These are phyloP conservation scores for Ogataea ramenticola DNA, from an alignment of 805 yeast genomes.

Conservation along the genomic window DNA sequence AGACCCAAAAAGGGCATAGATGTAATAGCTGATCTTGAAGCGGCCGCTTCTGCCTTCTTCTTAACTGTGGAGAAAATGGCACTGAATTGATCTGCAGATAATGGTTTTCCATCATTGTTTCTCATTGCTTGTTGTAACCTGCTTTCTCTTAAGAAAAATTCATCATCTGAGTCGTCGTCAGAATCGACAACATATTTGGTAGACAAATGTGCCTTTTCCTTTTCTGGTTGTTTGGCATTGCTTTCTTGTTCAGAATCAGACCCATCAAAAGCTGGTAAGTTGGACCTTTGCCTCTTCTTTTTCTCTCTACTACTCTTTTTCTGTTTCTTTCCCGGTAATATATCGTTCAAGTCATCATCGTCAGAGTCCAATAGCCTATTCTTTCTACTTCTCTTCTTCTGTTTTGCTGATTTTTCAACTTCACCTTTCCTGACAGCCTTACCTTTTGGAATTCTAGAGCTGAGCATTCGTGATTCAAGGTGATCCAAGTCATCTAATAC, in stretches of 20 bases:
- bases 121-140: conserved; percentile 31
- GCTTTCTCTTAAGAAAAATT: conserved; percentile 51
- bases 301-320: conserved; percentile 5
- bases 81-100: conserved; percentile 21
- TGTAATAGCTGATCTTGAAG: not conserved
- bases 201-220: conserved; percentile 30
- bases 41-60: not conserved
- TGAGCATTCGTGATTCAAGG: conserved; percentile 1
- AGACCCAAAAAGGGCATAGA: conserved; percentile 4
- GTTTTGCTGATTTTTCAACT: conserved; percentile 6
- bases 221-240: not conserved
- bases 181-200: conserved; percentile 50
- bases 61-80: not conserved
- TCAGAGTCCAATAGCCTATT: conserved; percentile 4
- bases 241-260: conserved; percentile 20
- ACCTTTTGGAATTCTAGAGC: conserved; percentile 13
- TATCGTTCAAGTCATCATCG: conserved; percentile 8
- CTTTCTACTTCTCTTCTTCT: conserved; percentile 6
- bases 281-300: conserved; percentile 4
- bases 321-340: not conserved
- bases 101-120: conserved; percentile 16
- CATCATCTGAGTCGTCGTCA: conserved; percentile 59
- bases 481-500: not conserved
- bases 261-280: conserved; percentile 22
- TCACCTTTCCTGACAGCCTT: conserved; percentile 18